Evolutionary conservation across 176 grass and related monocot genomes (phyloP).

Genomic region (Chloris gayana): DNA sequence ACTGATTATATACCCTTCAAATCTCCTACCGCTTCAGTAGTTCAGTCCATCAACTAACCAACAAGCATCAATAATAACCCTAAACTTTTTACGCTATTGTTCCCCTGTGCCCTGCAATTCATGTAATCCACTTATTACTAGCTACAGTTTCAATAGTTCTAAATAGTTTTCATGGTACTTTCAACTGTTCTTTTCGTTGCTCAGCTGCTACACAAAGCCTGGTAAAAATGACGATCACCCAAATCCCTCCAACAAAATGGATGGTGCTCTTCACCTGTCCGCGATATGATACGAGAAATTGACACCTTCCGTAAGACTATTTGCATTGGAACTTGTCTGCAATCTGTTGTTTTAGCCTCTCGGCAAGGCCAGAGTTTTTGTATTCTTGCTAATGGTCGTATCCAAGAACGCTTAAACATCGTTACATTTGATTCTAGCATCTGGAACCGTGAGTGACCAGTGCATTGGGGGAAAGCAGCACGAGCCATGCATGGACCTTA

Average conservation of each 20-base stretch:
- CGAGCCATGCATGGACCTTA: conserved; percentile 3
- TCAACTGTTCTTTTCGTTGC: conserved; percentile 4
- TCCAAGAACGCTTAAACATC: background rate
- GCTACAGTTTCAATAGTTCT: background rate
- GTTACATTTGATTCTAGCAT: conserved; percentile 19
- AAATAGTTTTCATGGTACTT: background rate
- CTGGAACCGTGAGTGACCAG: conserved; percentile 4
- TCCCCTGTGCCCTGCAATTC: background rate
- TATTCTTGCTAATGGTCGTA: conserved; percentile 16
- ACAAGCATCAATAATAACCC: background rate
- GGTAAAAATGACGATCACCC: background rate
- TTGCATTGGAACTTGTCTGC: background rate
- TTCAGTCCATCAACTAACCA: conserved; percentile 7
- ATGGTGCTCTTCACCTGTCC: conserved; percentile 6
- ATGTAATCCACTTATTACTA: background rate
- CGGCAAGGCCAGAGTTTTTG: conserved; percentile 1
- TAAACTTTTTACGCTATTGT: background rate
- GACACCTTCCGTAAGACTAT: background rate
- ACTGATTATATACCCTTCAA: background rate
- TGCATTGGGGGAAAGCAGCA: conserved; percentile 11
- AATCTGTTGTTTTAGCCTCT: background rate
- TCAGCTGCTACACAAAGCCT: background rate
- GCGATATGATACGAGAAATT: background rate
- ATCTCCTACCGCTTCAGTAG: background rate
- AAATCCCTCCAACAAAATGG: background rate